Evolutionary conservation across 257 asterid species (phyloP).

Genomic region (Salvia miltiorrhiza): DNA sequence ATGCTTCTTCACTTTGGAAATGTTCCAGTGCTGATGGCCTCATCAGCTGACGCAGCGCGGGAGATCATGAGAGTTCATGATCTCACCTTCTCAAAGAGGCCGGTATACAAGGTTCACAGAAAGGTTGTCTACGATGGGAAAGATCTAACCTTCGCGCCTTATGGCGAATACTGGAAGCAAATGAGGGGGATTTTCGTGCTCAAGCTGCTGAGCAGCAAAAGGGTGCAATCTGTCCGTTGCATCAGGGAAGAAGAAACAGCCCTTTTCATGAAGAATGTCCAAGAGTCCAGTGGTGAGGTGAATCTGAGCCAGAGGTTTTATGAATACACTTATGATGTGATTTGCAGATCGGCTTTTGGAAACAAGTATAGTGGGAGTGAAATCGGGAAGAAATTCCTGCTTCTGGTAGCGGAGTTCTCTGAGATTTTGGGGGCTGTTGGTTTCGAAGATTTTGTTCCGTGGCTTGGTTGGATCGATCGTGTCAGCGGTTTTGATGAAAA

Average conservation of each 20-base stretch:
- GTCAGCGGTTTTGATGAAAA: not conserved
- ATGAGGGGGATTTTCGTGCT: not conserved
- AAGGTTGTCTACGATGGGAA: not conserved
- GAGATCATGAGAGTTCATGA: not conserved
- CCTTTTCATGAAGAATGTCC: not conserved
- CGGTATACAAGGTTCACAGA: not conserved
- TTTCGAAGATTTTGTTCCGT: not conserved
- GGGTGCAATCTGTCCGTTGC: not conserved
- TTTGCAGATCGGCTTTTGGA: constrained; percentile 2
- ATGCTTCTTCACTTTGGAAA: not conserved
- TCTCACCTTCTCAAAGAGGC: not conserved
- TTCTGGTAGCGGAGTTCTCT: not conserved
- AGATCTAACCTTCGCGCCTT: not conserved
- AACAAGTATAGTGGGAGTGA: not conserved
- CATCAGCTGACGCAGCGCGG: not conserved
- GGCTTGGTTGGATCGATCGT: not conserved
- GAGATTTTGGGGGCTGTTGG: not conserved
- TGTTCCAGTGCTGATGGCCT: not conserved
- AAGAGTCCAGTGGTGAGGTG: not conserved
- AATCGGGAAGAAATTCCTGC: not conserved
- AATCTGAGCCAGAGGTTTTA: constrained; percentile 4
- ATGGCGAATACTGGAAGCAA: constrained; percentile 3
- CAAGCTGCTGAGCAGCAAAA: not conserved
- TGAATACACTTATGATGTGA: not conserved
- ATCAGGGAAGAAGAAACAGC: constrained; percentile 10